Evolutionary conservation across 108 stramenopile genomes (phyloP).

Genomic region (Schizochytrium sp.): DNA sequence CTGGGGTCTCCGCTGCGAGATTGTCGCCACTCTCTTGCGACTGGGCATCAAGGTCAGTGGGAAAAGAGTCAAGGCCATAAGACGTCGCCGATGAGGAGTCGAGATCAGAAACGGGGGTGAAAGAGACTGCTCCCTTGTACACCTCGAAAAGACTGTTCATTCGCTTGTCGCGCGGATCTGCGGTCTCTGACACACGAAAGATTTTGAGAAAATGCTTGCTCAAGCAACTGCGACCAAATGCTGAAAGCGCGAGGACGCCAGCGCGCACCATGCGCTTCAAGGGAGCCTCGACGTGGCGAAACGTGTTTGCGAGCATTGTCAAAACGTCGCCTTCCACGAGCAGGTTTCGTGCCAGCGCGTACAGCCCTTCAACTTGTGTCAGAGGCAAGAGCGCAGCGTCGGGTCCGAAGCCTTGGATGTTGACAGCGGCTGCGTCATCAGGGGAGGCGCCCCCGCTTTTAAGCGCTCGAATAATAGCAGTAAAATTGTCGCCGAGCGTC

Average conservation of each 20-base stretch:
- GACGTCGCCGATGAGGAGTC: no score
- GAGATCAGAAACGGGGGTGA: not conserved
- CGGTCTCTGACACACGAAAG: not conserved
- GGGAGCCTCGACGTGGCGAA: not conserved
- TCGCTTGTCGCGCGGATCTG: not conserved
- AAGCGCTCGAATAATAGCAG: not conserved
- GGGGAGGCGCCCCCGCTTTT: not conserved
- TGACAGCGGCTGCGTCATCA: no score
- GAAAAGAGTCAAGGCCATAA: not conserved
- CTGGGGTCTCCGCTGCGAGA: no score
- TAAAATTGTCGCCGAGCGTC: not conserved
- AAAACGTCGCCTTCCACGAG: not conserved
- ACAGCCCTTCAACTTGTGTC: not conserved
- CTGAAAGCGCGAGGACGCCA: not conserved
- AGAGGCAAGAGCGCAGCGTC: no score
- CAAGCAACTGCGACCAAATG: not conserved
- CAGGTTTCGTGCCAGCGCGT: not conserved
- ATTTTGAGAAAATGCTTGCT: not conserved
- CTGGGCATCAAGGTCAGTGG: no score
- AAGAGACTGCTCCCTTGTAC: not conserved
- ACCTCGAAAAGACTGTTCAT: not conserved
- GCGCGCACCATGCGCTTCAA: not conserved
- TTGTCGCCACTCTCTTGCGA: no score
- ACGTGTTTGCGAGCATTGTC: not conserved
- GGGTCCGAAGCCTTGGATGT: no score